Evolutionary conservation across 23 red algal genomes (phyloP).

Genomic region (Gracilariopsis chorda): DNA sequence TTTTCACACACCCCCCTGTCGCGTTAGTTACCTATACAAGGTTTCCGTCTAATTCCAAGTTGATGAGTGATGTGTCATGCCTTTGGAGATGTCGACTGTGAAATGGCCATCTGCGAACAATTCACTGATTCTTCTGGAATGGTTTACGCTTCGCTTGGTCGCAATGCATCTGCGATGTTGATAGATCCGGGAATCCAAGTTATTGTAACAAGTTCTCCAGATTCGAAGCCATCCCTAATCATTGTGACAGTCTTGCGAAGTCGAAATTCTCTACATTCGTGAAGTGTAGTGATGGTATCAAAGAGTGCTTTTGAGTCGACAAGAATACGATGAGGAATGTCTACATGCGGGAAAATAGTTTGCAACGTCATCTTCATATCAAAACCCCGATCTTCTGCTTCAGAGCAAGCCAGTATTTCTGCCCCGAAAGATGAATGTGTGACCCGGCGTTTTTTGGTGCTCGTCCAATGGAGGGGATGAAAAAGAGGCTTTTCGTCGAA

Average conservation of each 20-base stretch:
- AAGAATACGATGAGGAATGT: neutral
- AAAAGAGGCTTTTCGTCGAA: neutral
- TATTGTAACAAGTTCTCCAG: slow-evolving; percentile 6
- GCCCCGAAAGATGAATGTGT: too few relatives aligned
- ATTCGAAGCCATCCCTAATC: slow-evolving; percentile 19
- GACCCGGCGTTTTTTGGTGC: too few relatives aligned
- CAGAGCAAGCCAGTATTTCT: slow-evolving; percentile 23
- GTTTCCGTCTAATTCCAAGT: neutral
- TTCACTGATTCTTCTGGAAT: neutral
- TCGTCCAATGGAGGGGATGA: neutral
- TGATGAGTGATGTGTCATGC: neutral
- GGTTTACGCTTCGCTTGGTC: slow-evolving; percentile 9
- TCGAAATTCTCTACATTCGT: too few relatives aligned
- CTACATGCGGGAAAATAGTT: neutral
- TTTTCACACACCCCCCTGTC: neutral
- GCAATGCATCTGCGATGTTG: neutral
- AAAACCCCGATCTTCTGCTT: neutral
- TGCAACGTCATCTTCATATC: neutral
- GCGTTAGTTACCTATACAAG: neutral
- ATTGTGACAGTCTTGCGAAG: neutral
- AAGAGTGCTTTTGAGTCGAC: slow-evolving; percentile 8
- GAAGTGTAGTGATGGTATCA: slow-evolving; percentile 2
- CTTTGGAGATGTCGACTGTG: neutral
- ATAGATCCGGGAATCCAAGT: neutral
- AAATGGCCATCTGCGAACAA: neutral